Base-by-base conservation (phyloP, 495 filamentous ascomycete genomes). In the Baudoinia panamericana region DNA sequence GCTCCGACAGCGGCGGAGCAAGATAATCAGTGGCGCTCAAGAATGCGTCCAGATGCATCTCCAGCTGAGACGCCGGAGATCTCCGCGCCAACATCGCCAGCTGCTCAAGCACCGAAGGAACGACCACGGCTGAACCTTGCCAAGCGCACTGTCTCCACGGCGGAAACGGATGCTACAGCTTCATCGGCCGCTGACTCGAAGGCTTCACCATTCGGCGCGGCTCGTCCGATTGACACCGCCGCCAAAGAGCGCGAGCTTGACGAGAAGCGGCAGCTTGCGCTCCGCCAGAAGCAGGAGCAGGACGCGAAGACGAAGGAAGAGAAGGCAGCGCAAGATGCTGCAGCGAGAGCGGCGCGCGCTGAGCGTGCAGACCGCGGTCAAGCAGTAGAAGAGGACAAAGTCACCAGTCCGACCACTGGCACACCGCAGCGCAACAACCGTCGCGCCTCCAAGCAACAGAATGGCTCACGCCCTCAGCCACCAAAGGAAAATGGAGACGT, bases 161-260 rank as follows among this genome's bases (percentile, higher is more conserved):
- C 67, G 30, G 58, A 65, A 4, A 62, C 70, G 2, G 71, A 70
- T 30, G 62, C 69, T 4, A 45, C 68, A 21, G 62, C 67, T 10
- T 56, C 76, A 12, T 57, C 77, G n/a, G 57, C 63, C 20, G 55
- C 71, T 25, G 83, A 87, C 43, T 68, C 82, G 3, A 93, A 90
- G 65, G 71, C 84, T 13, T 95, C 76, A 61, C 84, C 84, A 18
- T 97, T 97, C 60, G 90, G 90, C 56, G 85, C 82, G 39, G 86
- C 86, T 27, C 72, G 73, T 35, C 86, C 86, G 9, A 92, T 92
- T 46, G 85, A 95, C 61, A 93, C 84, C 34, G 82, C 83, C 15
- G 70, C 84, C 7, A 73, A 80, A 33, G 88, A 94, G 63, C 79
- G 75, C 39, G 80, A 93, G 59, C 75, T 96, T 21, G 88, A 87